Percentiles rank a stretch among this genome's conserved stretches.
Conservation (phyloP, 2,329 filamentous ascomycete species). For the Bipolaris zeicola region DNA sequence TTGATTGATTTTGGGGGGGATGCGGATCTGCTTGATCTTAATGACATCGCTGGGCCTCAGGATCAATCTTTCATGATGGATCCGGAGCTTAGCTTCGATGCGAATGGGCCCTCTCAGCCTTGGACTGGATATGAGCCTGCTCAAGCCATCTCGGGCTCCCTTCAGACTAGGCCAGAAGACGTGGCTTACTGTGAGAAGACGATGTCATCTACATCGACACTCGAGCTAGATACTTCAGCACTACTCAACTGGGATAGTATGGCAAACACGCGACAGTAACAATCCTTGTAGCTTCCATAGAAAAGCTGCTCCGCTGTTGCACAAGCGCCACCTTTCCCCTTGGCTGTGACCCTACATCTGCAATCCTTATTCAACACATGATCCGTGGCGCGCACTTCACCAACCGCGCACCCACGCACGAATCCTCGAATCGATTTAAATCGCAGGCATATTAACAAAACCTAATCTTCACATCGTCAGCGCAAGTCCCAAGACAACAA, state of each 20-base stretch:
- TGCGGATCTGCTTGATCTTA: slow-evolving; percentile 10
- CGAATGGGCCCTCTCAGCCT: slow-evolving; percentile 20
- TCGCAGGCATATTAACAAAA: neutral
- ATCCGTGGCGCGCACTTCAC: neutral
- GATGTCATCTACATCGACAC: slow-evolving; percentile 14
- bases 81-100: slow-evolving; percentile 23
- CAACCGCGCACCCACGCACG: too few species aligned
- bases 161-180: neutral
- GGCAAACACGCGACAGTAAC: neutral
- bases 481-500: neutral
- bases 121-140: slow-evolving; percentile 17
- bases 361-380: neutral
- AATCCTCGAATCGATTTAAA: neutral
- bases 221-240: slow-evolving; percentile 25
- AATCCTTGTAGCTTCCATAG: neutral
- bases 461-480: slow-evolving; percentile 10
- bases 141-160: neutral
- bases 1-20: slow-evolving; percentile 31
- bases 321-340: neutral
- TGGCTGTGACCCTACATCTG: neutral
- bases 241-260: slow-evolving; percentile 13
- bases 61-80: slow-evolving; percentile 14
- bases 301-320: neutral
- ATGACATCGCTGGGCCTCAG: slow-evolving; percentile 11
- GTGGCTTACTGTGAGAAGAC: slow-evolving; percentile 1